Base-by-base conservation (phyloP, 106 monocot species). In the Phalaenopsis aphrodite region DNA sequence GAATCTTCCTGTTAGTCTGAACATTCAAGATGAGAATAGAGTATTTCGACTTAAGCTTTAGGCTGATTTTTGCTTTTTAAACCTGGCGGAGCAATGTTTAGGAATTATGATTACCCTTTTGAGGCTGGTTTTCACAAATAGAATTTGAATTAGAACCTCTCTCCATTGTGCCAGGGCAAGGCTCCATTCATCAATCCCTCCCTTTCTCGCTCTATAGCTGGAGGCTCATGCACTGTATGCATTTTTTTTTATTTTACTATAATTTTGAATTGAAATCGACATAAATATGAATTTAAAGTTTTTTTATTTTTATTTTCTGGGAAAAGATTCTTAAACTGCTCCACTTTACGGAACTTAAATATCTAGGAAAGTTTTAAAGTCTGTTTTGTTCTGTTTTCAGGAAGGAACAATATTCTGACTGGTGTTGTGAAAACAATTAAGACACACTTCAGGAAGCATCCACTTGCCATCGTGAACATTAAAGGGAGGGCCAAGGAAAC, bases 401-500 rank as follows among this genome's bases (percentile, higher is more conserved):
- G 98, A 80, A 98, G 91, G 85, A 93, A 78, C 83, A 98, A 98
- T 86, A 81, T 85, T 24, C 68, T 94, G 36, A 83, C 87, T 42
- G 98, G 94, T 41, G 94, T 98, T 58, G 92, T 88, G 56, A 94
- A 84, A 84, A 88, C 94, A 74, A 94, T 98, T 19, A 87, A 79
- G 78, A 88, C 91, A n/a, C 98, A 94, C 83, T 98, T 98, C 82
- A 81, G 79, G 81, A 98, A 93, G 86, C 69, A 98, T 74, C 92
- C 91, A 61, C 92, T 98, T 66, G 98, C 98, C 12, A 93, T 98
- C 77, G 94, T 98, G 75, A 94, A 98, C 78, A 93, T 98, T 11
- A 94, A 98, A 79, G 87, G 86, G 23, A 87, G 86, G 81, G 98
- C 92, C 45, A 85, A 90, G 18, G 98, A 91, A 30, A 98, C 98